Evolutionary conservation across 2,329 filamentous ascomycete genomes (phyloP), one percentile per base, ranked within the genome.

Genomic region (Bisporella sp.): DNA sequence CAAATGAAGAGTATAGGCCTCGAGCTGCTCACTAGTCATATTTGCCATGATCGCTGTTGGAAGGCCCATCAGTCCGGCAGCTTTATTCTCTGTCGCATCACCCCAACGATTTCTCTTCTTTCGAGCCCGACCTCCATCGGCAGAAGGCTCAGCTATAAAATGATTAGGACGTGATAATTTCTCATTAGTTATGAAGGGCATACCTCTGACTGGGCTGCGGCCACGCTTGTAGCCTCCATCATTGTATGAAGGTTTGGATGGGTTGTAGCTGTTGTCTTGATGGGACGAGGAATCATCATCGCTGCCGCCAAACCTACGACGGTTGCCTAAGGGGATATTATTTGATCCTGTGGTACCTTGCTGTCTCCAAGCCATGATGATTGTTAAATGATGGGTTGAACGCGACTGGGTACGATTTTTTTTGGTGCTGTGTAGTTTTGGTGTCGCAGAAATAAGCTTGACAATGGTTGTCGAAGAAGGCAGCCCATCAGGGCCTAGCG

Each of bases 61-160:
- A 60, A 99, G 78, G 51, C 93, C 93, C 91, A 99, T 97, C 55
- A 99, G 78, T 58, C 93, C 93, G 51, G 93, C 93, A 53, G 93
- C 93, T 78, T 99, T 99, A 75, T 99, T 99, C 73, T 99, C 93
- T 49, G 89, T 86, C 54, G 89, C 89, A 71, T 97, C 92, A 59
- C 93, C 93, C 93, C 93, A 99, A 67, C 93, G 85, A 70, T 99
- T 99, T 69, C 92, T 87, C 85, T 96, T 97, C 84, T 95, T 96
- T 70, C 93, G 89, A 64, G 87, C 87, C 68, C 87, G 88, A 56
- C 85, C 81, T 52, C 89, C 92, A 71, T 96, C 91, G 31, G 45
- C 60, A 46, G 50, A 47, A 37, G 68, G 52, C 51, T 68, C 56
- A 66, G 58, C 56, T 61, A 33, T 13, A 53, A 12, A 4, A 55